These are phyloP conservation scores for Linum tenue DNA, from an alignment of 345 rosid species.

Conservation along the genomic window DNA sequence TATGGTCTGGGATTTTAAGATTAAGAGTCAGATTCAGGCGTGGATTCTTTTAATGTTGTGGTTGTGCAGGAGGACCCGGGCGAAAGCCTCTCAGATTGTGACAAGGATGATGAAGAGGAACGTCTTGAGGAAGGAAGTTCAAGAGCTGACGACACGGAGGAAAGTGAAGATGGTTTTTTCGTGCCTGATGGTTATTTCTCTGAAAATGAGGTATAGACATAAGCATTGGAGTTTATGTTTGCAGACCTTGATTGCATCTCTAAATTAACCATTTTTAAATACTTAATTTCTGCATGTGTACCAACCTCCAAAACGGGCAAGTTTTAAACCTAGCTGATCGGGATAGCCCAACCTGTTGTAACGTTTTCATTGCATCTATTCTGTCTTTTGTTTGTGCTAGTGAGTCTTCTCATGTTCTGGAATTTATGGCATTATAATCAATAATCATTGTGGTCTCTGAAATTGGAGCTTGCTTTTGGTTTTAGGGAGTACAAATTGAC, in stretches of 20 bases:
- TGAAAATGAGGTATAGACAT: conserved; percentile 61
- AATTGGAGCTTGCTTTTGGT: conserved; percentile 6
- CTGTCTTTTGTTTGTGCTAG: not conserved
- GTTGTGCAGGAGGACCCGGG: conserved; percentile 85
- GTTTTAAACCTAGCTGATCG: not conserved
- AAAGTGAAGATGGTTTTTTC: conserved; percentile 81
- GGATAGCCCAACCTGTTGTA: not conserved
- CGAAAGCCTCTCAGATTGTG: conserved; percentile 93
- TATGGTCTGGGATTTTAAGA: conserved; percentile 2
- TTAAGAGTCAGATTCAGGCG: not conserved
- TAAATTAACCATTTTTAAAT: no score
- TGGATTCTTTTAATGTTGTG: conserved; percentile 9
- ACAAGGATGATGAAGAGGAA: conserved; percentile 71
- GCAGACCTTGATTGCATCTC: no score
- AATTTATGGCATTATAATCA: not conserved
- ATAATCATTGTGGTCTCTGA: not conserved
- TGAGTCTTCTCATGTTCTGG: not conserved
- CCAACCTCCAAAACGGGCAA: no score
- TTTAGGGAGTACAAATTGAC: conserved; percentile 74
- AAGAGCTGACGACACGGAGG: conserved; percentile 72
- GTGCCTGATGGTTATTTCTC: conserved; percentile 99
- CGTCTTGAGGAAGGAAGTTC: conserved; percentile 42
- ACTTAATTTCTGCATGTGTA: no score
- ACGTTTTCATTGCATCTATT: not conserved
- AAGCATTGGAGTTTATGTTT: no score